Evolutionary conservation across 1,284 basidiomycete species (phyloP), one percentile per base, ranked within the genome.

Genomic region (Rhodotorula sp.): DNA sequence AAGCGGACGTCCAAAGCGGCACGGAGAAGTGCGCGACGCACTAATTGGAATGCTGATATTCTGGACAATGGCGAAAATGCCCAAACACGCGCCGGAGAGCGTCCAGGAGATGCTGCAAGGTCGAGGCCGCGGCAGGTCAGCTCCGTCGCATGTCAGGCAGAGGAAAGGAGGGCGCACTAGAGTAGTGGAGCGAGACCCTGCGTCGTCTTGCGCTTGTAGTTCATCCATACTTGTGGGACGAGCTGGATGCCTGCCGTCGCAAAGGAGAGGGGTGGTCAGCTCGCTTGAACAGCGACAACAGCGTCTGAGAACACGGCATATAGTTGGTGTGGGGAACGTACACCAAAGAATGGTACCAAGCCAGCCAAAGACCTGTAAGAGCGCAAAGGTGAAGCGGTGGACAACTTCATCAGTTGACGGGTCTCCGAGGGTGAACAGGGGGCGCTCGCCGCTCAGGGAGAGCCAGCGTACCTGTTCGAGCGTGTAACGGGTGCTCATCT

Each of bases 31-130:
- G n/a, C n/a, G n/a, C n/a, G 59, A 48, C 44, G 59, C 36, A 63
- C 64, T 70, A 64, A 73, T 73, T 25, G 71, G 71, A 36, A 73
- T 64, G 27, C 36, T 57, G 65, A 73, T 73, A 41, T 67, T 58
- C 36, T 70, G 34, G 8, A 67, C 58, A 36, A 73, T 73, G 15
- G 68, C 64, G 29, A 67, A 73, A 46, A 70, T 64, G 22, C 71
- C 71, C 12, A 73, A 64, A 13, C 54, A 57, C 0, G 59, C 44
- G 3, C 71, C 68, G 0, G 61, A 64, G 19, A 70, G n/a, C 8
- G 59, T 22, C 71, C 71, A 73, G 22, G 12, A 44, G 7, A 69
- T 46, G 57, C 71, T 72, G 64, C 37, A 13, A 4, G 21, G n/a
- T n/a, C 53, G 27, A 32, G 48, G 27, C 39, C 56, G 3, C 39